These are phyloP conservation scores for Millerago galiae DNA, from an alignment of 805 yeast species.

Conservation along the genomic window DNA sequence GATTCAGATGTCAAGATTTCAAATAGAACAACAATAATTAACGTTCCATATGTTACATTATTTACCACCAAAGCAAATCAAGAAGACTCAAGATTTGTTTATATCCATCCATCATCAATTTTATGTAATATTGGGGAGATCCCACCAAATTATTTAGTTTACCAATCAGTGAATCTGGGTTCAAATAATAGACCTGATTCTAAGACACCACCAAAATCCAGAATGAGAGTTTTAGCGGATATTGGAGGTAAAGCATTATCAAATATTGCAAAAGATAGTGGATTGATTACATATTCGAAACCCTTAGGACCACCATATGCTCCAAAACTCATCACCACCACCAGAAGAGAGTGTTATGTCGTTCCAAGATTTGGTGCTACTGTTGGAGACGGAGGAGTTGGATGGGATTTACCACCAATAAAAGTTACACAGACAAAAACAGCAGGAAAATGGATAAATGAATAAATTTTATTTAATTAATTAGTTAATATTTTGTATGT, in stretches of 20 bases:
- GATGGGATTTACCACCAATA: constrained; percentile 85
- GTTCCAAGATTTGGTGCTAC: constrained; percentile 86
- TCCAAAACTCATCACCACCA: constrained; percentile 58
- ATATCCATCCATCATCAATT: constrained; percentile 75
- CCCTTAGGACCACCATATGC: constrained; percentile 90
- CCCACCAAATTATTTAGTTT: constrained; percentile 79
- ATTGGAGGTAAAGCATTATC: constrained; percentile 69
- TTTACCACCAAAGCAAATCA: constrained; percentile 30
- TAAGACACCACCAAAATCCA: constrained; percentile 37
- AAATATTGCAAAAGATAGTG: constrained; percentile 67
- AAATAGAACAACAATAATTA: constrained; percentile 50
- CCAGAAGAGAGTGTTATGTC: constrained; percentile 81
- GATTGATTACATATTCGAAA: constrained; percentile 76
- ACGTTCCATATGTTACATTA: constrained; percentile 60
- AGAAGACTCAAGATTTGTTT: constrained; percentile 51
- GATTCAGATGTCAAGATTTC: constrained; percentile 56
- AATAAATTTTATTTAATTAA: constrained; percentile 10
- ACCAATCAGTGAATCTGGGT: constrained; percentile 56
- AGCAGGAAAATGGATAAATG: constrained; percentile 59
- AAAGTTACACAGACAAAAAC: constrained; percentile 67
- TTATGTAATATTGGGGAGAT: constrained; percentile 51
- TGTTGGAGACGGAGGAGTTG: constrained; percentile 75
- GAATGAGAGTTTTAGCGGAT: constrained; percentile 75
- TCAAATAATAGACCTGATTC: constrained; percentile 38
- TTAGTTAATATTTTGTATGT: too few relatives aligned